phyloP scores from a whole-genome alignment of 352 stramenopile species.

The Globisporangium okanoganense region DNA sequence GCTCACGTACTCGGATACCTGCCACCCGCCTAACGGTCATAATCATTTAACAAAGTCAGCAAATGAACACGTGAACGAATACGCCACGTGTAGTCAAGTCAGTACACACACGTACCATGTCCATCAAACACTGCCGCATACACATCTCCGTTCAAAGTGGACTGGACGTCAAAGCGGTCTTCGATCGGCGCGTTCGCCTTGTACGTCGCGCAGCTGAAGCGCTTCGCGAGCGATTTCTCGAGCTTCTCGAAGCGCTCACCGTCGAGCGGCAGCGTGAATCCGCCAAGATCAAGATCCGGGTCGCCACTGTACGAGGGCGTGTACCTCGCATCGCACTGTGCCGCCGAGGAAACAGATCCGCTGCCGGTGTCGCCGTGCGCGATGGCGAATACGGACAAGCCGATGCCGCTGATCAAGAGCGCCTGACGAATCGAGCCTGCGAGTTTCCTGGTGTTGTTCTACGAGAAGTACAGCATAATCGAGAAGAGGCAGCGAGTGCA shows the following conservation, averaged over 20 bases:
- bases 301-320: slow-evolving; percentile 21
- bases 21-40: slow-evolving; percentile 81
- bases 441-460: slow-evolving; percentile 4
- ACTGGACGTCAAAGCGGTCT: slow-evolving; percentile 83
- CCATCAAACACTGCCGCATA: slow-evolving; percentile 89
- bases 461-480: background rate
- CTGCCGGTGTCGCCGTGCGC: slow-evolving; percentile 24
- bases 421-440: slow-evolving; percentile 31
- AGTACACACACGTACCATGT: slow-evolving; percentile 51
- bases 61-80: background rate
- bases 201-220: slow-evolving; percentile 59
- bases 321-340: slow-evolving; percentile 57
- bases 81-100: no score
- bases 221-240: slow-evolving; percentile 38
- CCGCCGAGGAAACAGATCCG: slow-evolving; percentile 16
- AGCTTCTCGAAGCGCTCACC: slow-evolving; percentile 43
- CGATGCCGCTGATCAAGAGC: slow-evolving; percentile 43
- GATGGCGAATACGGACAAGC: slow-evolving; percentile 42
- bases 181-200: slow-evolving; percentile 69
- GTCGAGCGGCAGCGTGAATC: slow-evolving; percentile 52
- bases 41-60: background rate
- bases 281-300: slow-evolving; percentile 28
- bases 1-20: slow-evolving; percentile 88
- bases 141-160: slow-evolving; percentile 65
- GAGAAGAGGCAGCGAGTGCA: background rate